These are phyloP conservation scores for Phytophthora kernoviae DNA, from an alignment of 352 stramenopile species.

Conservation along the genomic window DNA sequence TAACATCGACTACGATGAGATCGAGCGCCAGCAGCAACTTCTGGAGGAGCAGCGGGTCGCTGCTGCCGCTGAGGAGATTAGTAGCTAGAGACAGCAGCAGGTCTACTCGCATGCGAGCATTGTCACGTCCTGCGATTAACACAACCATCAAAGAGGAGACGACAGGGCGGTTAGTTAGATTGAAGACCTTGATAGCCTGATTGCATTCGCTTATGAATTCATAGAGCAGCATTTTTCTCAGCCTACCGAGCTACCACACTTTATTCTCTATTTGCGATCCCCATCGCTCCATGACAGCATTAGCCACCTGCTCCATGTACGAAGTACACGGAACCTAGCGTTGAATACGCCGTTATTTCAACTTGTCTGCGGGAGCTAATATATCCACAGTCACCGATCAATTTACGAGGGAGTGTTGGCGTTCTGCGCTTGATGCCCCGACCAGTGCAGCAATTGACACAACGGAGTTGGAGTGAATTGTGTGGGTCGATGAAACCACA, in stretches of 20 bases:
- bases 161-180: background rate
- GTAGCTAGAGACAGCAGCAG: conserved; percentile 31
- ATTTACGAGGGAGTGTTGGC: conserved; percentile 1
- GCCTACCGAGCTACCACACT: too few species aligned
- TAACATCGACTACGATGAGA: conserved; percentile 92
- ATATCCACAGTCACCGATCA: conserved; percentile 6
- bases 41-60: conserved; percentile 57
- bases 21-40: conserved; percentile 87
- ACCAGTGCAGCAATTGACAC: conserved; percentile 81
- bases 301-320: too few species aligned
- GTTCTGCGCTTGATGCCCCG: conserved; percentile 46
- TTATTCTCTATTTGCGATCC: too few species aligned
- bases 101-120: conserved; percentile 10
- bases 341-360: too few species aligned
- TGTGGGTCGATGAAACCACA: conserved; percentile 76
- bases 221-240: conserved; percentile 5
- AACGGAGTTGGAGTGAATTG: conserved; percentile 82
- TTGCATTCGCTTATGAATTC: background rate
- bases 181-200: background rate
- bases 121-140: conserved; percentile 5
- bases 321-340: too few species aligned
- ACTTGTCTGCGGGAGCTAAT: background rate
- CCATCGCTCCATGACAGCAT: background rate
- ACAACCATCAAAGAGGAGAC: background rate
- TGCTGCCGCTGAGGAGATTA: conserved; percentile 38